phyloP scores from a whole-genome alignment of 164 flowering plant species.

The Warburgia ugandensis region DNA sequence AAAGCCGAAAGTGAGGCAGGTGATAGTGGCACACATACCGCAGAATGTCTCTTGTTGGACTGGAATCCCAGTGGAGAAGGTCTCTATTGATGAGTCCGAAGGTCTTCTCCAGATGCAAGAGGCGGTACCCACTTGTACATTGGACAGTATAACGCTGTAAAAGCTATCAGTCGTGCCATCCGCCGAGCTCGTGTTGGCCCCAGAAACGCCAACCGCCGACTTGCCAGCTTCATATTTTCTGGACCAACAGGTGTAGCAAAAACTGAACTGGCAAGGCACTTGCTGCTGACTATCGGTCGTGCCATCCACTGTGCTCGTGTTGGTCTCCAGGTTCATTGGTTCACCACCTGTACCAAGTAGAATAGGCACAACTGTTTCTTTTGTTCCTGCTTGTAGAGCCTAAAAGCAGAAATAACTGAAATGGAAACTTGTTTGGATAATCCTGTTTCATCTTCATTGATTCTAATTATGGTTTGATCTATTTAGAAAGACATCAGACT shows the following conservation, averaged over 20 bases:
- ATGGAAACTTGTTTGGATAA: too few species aligned
- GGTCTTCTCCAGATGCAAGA: conserved; percentile 90
- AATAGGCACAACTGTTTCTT: too few species aligned
- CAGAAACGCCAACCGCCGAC: conserved; percentile 75
- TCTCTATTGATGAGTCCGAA: conserved; percentile 72
- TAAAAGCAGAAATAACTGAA: too few species aligned
- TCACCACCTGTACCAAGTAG: conserved; percentile 96
- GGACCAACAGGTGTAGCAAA: conserved; percentile 96
- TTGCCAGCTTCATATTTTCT: conserved; percentile 86
- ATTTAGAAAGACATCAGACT: too few species aligned
- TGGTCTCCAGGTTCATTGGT: conserved; percentile 82
- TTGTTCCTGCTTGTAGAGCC: too few species aligned
- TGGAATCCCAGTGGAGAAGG: conserved; percentile 87
- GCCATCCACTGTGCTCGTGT: conserved; percentile 97
- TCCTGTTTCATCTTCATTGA: too few species aligned
- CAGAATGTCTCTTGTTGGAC: conserved; percentile 82
- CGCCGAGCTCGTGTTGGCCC: conserved; percentile 94
- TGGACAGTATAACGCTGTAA: conserved; percentile 91
- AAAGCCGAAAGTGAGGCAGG: conserved; percentile 74
- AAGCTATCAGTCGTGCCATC: conserved; percentile 84
- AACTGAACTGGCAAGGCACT: conserved; percentile 77
- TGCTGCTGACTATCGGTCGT: conserved; percentile 75
- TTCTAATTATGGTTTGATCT: too few species aligned
- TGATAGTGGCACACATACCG: conserved; percentile 65
- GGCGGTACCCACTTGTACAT: conserved; percentile 63